These are phyloP conservation scores for Truncatella angustata DNA, from an alignment of 2,329 filamentous ascomycete species.

Conservation along the genomic window DNA sequence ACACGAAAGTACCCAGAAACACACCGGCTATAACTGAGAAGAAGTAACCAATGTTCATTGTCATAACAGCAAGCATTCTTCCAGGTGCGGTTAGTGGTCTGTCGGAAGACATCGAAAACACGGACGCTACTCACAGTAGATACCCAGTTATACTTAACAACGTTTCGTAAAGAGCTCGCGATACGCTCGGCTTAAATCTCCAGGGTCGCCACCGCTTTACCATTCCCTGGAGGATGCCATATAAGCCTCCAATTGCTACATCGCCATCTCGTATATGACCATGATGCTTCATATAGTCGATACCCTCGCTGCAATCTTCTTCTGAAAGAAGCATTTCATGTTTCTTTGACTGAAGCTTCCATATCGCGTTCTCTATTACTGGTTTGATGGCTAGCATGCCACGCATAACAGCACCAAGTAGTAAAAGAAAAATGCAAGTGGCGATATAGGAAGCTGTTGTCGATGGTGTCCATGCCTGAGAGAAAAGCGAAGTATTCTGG, in stretches of 20 bases:
- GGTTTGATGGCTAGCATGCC: constrained; percentile 58
- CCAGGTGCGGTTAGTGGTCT: constrained; percentile 35
- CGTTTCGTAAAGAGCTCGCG: constrained; percentile 59
- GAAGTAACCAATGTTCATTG: constrained; percentile 83
- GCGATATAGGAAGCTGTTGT: constrained; percentile 61
- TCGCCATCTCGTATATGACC: constrained; percentile 48
- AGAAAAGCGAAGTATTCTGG: constrained; percentile 61
- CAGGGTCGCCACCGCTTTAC: constrained; percentile 43
- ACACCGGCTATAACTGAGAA: constrained; percentile 70
- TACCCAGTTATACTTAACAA: constrained; percentile 63
- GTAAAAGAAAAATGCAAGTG: constrained; percentile 69
- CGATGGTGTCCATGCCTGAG: constrained; percentile 58
- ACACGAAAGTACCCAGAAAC: constrained; percentile 3
- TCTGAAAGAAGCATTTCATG: neutral
- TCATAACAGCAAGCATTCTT: constrained; percentile 74
- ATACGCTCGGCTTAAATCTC: constrained; percentile 63
- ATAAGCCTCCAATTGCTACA: constrained; percentile 44
- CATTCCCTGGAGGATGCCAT: neutral
- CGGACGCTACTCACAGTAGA: constrained; percentile 47
- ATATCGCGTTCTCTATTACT: constrained; percentile 48
- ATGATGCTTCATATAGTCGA: constrained; percentile 30
- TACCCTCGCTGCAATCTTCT: neutral
- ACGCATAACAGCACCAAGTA: constrained; percentile 59
- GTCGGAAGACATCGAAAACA: neutral
- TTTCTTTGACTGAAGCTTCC: constrained; percentile 29